Evolutionary conservation across 2,329 filamentous ascomycete species (phyloP).

Genomic region (Ramularia collo-cygni): DNA sequence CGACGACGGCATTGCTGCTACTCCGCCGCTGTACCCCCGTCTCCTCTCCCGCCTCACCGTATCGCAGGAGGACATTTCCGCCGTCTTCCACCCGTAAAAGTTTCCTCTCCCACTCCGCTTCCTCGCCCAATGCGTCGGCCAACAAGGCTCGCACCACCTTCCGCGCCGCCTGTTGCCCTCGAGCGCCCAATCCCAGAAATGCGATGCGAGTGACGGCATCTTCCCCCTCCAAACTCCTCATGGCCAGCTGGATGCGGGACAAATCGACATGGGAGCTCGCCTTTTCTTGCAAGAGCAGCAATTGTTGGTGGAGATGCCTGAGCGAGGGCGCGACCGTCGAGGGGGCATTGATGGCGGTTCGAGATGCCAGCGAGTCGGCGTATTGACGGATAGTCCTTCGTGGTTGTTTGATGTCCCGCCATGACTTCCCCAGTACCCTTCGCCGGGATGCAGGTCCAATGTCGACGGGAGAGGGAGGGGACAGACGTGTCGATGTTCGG

Average conservation of each 20-base stretch:
- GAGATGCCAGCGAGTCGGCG: conserved; percentile 40
- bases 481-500: background rate
- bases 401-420: too few species aligned
- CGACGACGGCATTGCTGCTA: conserved; percentile 45
- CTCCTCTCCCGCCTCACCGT: conserved; percentile 49
- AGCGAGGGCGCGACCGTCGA: conserved; percentile 47
- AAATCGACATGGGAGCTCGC: conserved; percentile 59
- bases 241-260: conserved; percentile 64
- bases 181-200: conserved; percentile 33
- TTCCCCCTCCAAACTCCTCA: conserved; percentile 54
- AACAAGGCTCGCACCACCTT: conserved; percentile 58
- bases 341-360: conserved; percentile 48
- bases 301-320: conserved; percentile 51
- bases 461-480: too few species aligned
- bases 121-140: conserved; percentile 39
- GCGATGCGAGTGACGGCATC: conserved; percentile 51
- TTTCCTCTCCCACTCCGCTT: conserved; percentile 39
- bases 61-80: conserved; percentile 37
- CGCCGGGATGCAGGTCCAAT: too few species aligned
- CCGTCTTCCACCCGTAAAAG: conserved; percentile 32
- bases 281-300: conserved; percentile 55
- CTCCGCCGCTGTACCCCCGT: conserved; percentile 39
- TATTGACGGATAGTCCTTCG: conserved; percentile 1
- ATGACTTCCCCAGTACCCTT: too few species aligned
- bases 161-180: conserved; percentile 48